Conservation (phyloP, 73 alveolate genomes). For the Stentor coeruleus region DNA sequence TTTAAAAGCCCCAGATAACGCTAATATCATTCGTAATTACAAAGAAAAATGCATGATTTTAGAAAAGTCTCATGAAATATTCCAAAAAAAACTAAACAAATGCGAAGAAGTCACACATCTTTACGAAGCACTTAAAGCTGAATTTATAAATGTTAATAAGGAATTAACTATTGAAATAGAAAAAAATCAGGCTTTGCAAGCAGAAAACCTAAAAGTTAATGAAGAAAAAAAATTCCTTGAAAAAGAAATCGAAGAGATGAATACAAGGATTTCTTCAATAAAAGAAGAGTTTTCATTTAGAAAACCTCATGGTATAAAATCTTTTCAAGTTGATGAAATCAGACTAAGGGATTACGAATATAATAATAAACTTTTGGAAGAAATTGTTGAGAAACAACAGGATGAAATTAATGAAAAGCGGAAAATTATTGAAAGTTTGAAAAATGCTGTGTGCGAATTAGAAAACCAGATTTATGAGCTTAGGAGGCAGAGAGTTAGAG, state of each 20-base stretch:
- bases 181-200: not conserved
- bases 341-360: no score
- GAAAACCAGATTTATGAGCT: not conserved
- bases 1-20: no score
- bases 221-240: no score
- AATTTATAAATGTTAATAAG: no score
- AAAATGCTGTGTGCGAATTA: not conserved
- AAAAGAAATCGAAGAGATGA: not conserved
- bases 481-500: not conserved
- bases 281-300: not conserved
- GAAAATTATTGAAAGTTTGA: not conserved
- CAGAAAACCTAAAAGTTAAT: not conserved
- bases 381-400: not conserved
- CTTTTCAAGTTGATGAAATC: not conserved
- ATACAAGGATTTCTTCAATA: not conserved
- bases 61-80: not conserved
- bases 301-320: no score
- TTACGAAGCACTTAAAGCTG: not conserved
- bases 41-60: not conserved
- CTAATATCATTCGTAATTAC: no score
- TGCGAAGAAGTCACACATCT: not conserved
- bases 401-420: not conserved
- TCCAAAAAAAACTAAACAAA: not conserved
- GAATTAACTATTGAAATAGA: not conserved
- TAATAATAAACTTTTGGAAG: not conserved